Evolutionary conservation across 345 rosid genomes (phyloP).

Genomic region (Eucalyptus cladocalyx): DNA sequence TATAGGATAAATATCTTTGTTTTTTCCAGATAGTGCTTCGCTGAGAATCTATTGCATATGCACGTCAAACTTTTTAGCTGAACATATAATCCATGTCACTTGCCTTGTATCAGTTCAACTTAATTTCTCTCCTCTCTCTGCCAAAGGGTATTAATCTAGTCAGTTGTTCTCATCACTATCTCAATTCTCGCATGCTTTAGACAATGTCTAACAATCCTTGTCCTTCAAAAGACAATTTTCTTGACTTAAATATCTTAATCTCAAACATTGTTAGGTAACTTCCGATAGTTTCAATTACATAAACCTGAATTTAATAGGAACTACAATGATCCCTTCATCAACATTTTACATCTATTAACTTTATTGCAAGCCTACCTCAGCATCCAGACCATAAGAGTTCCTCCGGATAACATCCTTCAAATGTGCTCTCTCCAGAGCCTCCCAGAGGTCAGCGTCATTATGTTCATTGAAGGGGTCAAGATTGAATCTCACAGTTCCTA

Average conservation of each 20-base stretch:
- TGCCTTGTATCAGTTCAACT: neutral
- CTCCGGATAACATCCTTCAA: neutral
- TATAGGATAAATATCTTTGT: neutral
- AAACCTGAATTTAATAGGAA: neutral
- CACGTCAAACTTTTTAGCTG: neutral
- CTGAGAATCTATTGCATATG: neutral
- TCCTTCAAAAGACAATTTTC: neutral
- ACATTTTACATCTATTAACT: neutral
- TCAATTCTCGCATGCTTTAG: neutral
- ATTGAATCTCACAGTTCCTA: slow-evolving; percentile 27
- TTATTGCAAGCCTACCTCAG: neutral
- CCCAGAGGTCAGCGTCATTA: neutral
- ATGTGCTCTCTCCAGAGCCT: neutral
- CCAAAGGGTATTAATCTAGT: neutral
- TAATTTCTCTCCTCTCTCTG: neutral
- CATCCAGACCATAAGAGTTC: neutral
- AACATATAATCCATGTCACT: neutral
- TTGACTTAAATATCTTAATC: neutral
- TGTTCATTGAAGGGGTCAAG: neutral
- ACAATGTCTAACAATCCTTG: neutral
- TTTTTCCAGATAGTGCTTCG: neutral
- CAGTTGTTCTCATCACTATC: neutral
- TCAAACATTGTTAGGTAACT: neutral
- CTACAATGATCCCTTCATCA: neutral
- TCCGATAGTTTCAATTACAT: neutral